Conservation (phyloP, 208 protist genomes). For the Phytomonas francai region DNA sequence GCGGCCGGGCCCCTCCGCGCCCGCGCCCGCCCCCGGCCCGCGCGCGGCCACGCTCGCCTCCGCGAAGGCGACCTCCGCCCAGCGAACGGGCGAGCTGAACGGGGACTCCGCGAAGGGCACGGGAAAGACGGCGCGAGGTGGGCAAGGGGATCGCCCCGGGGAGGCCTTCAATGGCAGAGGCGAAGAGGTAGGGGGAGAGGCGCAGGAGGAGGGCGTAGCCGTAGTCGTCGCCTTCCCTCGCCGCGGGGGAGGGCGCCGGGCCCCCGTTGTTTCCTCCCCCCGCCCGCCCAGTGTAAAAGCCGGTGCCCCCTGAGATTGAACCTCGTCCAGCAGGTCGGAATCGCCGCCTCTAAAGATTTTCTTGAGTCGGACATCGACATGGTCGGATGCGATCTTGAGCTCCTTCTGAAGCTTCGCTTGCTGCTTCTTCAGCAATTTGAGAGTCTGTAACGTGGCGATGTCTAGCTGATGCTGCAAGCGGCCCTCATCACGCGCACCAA, state of each 20-base stretch:
- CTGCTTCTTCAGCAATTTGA: not conserved
- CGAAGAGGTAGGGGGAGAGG: not conserved
- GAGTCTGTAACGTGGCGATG: not conserved
- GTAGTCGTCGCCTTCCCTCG: too few species aligned
- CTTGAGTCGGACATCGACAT: not conserved
- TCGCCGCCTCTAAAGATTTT: not conserved
- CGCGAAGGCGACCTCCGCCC: slow-evolving; percentile 59
- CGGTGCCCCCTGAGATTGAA: not conserved
- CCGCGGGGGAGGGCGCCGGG: too few species aligned
- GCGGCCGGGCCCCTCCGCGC: slow-evolving; percentile 7
- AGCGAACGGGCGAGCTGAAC: slow-evolving; percentile 56
- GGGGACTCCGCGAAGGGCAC: slow-evolving; percentile 47
- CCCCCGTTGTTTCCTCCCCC: too few species aligned
- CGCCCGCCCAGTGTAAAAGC: not conserved
- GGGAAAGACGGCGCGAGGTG: slow-evolving; percentile 38
- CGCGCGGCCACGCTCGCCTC: slow-evolving; percentile 59
- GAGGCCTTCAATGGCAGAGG: not conserved
- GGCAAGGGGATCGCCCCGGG: not conserved
- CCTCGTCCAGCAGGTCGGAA: not conserved
- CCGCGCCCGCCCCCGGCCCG: slow-evolving; percentile 43
- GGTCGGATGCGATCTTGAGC: not conserved
- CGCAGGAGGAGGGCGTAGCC: too few species aligned
- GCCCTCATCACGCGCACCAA: not conserved
- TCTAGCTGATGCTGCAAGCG: slow-evolving; percentile 6
- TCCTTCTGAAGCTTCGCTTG: not conserved